A percentile compares a stretch with the other conserved stretches of the same genome.
Evolutionary conservation across 1,139 yeast species (phyloP).

Genomic region (Saccharomyces pastorianus): DNA sequence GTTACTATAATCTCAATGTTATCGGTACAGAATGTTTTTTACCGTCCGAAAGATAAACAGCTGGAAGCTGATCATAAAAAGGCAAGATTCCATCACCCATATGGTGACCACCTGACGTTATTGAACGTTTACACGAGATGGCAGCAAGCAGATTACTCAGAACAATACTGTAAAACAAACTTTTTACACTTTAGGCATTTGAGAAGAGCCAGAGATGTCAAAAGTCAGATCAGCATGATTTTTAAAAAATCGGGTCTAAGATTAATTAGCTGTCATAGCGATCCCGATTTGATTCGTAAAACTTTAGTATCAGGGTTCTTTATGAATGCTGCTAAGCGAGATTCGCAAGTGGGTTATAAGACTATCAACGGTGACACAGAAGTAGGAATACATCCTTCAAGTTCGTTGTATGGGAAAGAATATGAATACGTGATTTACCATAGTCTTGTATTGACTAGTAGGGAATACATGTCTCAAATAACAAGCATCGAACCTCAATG

Average conservation of each 20-base stretch:
- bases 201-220: constrained; percentile 69
- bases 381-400: constrained; percentile 84
- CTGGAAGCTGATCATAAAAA: constrained; percentile 70
- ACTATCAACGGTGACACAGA: constrained; percentile 72
- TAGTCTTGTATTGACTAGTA: constrained; percentile 68
- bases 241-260: constrained; percentile 49
- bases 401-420: constrained; percentile 63
- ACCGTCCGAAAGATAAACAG: constrained; percentile 74
- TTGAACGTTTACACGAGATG: constrained; percentile 76
- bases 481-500: constrained; percentile 77
- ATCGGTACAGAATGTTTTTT: constrained; percentile 77
- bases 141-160: constrained; percentile 53
- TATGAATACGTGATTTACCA: constrained; percentile 81
- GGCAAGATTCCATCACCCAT: constrained; percentile 63
- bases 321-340: constrained; percentile 73
- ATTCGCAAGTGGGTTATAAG: constrained; percentile 67
- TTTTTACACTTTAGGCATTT: constrained; percentile 75
- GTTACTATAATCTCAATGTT: constrained; percentile 85
- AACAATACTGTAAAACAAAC: constrained; percentile 74
- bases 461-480: constrained; percentile 87
- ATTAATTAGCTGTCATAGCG: constrained; percentile 52
- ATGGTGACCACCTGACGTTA: constrained; percentile 82
- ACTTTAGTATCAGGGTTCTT: constrained; percentile 84
- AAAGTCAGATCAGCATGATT: constrained; percentile 58
- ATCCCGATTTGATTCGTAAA: constrained; percentile 55